These are phyloP conservation scores for Colletotrichum siamense DNA, from an alignment of 2,329 filamentous ascomycete species.

Conservation along the genomic window DNA sequence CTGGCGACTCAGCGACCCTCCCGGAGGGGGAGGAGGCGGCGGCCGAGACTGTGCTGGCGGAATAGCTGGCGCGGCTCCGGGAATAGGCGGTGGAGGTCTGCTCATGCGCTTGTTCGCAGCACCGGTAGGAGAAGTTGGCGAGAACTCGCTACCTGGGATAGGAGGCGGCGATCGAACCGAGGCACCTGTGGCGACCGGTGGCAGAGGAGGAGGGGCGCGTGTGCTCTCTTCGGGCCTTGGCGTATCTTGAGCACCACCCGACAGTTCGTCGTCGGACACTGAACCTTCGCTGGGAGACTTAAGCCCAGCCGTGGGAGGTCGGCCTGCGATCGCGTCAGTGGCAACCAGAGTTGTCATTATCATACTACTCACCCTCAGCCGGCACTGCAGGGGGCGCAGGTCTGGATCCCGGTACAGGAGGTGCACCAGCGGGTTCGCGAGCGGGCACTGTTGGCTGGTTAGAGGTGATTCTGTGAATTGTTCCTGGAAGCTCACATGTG, in stretches of 20 bases:
- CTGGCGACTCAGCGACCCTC: constrained; percentile 55
- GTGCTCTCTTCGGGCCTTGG: constrained; percentile 1
- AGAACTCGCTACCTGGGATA: constrained; percentile 43
- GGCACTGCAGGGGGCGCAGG: constrained; percentile 64
- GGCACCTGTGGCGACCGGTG: constrained; percentile 24
- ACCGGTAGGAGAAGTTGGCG: constrained; percentile 48
- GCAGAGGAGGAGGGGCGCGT: constrained; percentile 46
- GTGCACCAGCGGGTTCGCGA: constrained; percentile 38
- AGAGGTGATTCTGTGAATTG: constrained; percentile 32
- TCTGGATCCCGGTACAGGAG: constrained; percentile 55
- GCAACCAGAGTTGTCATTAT: not conserved
- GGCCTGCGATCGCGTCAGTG: constrained; percentile 52
- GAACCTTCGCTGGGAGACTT: constrained; percentile 77
- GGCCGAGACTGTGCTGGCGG: constrained; percentile 62
- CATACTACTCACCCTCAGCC: constrained; percentile 60
- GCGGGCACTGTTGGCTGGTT: constrained; percentile 35
- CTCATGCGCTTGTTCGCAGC: constrained; percentile 59
- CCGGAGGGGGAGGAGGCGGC: constrained; percentile 71
- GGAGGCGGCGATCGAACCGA: constrained; percentile 36
- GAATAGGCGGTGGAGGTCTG: constrained; percentile 65
- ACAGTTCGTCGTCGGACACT: constrained; percentile 88
- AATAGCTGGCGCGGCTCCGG: constrained; percentile 53
- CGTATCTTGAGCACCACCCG: constrained; percentile 41
- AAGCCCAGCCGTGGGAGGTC: constrained; percentile 55
- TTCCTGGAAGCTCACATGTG: not conserved